Conservation (phyloP, 2,329 filamentous ascomycete species). For the Neofusicoccum laricinum region DNA sequence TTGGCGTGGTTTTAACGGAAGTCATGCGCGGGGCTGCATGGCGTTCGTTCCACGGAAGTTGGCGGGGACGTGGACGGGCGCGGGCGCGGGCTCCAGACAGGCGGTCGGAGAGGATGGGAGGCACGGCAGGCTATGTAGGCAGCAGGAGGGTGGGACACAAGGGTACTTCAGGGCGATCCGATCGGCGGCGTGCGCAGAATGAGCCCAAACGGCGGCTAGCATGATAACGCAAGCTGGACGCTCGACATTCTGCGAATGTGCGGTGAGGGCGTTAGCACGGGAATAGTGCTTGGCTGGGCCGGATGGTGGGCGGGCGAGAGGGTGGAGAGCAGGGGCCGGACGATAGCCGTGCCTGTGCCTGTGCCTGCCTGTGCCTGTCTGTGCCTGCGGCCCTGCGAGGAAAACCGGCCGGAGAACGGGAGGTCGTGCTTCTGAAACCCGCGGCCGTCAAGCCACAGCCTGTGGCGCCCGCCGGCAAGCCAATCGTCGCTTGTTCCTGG, state of each 20-base stretch:
- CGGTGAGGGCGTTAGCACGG: conserved; percentile 12
- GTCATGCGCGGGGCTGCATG: conserved; percentile 17
- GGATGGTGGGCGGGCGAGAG: conserved; percentile 1
- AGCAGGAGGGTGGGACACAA: conserved; percentile 8
- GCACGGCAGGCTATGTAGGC: conserved; percentile 3
- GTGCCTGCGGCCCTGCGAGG: neutral
- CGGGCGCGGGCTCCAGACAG: neutral
- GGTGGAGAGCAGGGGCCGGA: neutral
- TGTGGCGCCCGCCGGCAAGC: neutral
- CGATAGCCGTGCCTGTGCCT: neutral
- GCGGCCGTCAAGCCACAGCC: neutral
- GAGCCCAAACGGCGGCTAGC: conserved; percentile 15
- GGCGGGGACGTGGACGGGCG: conserved; percentile 11
- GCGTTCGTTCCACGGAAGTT: conserved; percentile 9
- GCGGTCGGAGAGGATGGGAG: neutral
- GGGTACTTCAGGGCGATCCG: conserved; percentile 14
- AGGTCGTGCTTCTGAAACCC: conserved; percentile 8
- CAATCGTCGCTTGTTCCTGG: conserved; percentile 6
- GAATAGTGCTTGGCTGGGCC: conserved; percentile 5
- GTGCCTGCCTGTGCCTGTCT: neutral
- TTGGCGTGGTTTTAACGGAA: neutral
- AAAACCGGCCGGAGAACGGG: conserved; percentile 2
- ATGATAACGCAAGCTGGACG: conserved; percentile 13
- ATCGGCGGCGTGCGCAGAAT: conserved; percentile 7
- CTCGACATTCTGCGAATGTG: conserved; percentile 8